Conservation (phyloP, 257 asterid genomes). For the Euphrasia confusa region DNA sequence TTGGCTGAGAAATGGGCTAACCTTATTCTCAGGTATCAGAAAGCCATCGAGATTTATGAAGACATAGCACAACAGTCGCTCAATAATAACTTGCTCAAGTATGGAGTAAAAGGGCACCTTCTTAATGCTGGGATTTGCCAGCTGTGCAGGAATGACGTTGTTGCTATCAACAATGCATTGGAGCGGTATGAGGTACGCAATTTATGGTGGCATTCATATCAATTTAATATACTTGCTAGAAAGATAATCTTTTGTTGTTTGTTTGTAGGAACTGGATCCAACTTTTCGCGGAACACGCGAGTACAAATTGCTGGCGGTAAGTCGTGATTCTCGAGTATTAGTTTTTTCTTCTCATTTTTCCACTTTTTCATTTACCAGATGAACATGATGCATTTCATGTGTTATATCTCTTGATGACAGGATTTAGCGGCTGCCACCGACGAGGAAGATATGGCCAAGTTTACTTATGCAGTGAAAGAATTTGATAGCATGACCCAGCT, state of each 20-base stretch:
- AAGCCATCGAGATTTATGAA: conserved; percentile 62
- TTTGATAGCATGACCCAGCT: conserved; percentile 53
- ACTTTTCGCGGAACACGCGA: conserved; percentile 59
- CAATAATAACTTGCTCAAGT: conserved; percentile 55
- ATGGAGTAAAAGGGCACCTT: conserved; percentile 73
- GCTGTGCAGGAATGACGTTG: conserved; percentile 55
- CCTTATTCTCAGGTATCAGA: conserved; percentile 44
- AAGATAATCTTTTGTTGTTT: conserved; percentile 23
- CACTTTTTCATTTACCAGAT: background rate
- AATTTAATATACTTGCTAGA: background rate
- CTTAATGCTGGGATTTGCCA: conserved; percentile 73
- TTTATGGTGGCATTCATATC: background rate
- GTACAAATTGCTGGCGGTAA: conserved; percentile 50
- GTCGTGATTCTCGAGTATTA: conserved; percentile 23
- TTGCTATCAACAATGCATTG: conserved; percentile 54
- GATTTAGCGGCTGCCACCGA: conserved; percentile 47
- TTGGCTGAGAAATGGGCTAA: conserved; percentile 24
- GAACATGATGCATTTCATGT: conserved; percentile 6
- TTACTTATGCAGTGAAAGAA: conserved; percentile 51
- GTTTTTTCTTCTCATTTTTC: background rate
- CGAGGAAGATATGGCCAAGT: conserved; percentile 52
- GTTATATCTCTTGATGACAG: conserved; percentile 28
- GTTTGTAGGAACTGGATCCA: conserved; percentile 51
- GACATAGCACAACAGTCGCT: conserved; percentile 60
- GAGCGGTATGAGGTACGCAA: conserved; percentile 46